Evolutionary conservation across 306 rosid species (phyloP).

Genomic region (Quercus gilva): DNA sequence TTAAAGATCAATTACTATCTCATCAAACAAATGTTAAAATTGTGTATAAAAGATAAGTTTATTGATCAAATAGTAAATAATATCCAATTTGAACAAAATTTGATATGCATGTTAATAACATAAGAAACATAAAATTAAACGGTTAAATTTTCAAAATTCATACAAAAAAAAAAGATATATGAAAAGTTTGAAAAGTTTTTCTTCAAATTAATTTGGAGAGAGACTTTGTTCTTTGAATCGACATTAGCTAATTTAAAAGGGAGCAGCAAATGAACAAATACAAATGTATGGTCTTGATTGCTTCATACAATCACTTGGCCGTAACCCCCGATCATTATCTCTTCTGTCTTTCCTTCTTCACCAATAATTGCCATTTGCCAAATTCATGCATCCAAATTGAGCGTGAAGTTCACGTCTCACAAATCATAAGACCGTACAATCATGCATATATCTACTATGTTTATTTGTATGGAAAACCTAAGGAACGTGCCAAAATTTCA

Average conservation of each 20-base stretch:
- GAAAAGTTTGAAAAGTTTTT: rapidly evolving
- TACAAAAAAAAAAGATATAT: rapidly evolving
- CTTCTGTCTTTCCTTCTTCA: not conserved
- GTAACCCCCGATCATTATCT: too few relatives aligned
- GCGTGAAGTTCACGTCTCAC: not conserved
- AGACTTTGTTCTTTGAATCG: too few relatives aligned
- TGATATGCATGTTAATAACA: too few relatives aligned
- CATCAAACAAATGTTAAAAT: too few relatives aligned
- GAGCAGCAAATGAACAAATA: not conserved
- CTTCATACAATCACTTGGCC: not conserved
- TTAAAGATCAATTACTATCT: too few relatives aligned
- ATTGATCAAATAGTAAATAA: too few relatives aligned
- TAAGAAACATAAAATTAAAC: rapidly evolving
- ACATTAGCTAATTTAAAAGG: not conserved
- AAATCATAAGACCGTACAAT: not conserved
- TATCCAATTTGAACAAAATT: too few relatives aligned
- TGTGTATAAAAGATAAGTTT: too few relatives aligned
- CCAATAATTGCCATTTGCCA: not conserved
- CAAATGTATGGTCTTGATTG: conserved; percentile 3
- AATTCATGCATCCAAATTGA: not conserved
- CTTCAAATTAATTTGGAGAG: too few relatives aligned
- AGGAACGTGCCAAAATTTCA: too few relatives aligned
- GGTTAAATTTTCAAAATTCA: too few relatives aligned
- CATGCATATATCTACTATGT: not conserved
- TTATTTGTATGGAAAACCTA: too few relatives aligned